Base-by-base conservation (phyloP, 2,329 filamentous ascomycete species). In the Sporothrix sp. region DNA sequence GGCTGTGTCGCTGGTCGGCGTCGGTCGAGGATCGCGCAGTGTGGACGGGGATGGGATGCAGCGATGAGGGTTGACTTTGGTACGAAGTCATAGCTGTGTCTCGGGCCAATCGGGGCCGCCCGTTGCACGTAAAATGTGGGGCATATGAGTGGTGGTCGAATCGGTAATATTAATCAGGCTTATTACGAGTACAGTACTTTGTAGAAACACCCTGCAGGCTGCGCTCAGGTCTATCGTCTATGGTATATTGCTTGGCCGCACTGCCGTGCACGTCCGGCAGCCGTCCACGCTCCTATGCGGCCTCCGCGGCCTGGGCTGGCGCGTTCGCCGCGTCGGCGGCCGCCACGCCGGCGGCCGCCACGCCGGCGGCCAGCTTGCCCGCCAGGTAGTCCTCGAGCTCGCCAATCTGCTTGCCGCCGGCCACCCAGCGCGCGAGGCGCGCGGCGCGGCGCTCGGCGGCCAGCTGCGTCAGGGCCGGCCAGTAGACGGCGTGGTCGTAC, bases 401-500 rank as follows among this genome's bases (percentile, higher is more conserved):
- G 25, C 93, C 93, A 57, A 96, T 76, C 55, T 79, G 71, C 69
- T 85, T 86, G 18, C 93, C 93, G 21, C 79, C 87, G 13, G 79
- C 78, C 56, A 82, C 74, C 93, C 93, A 98, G 50, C 89, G 74
- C 58, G 79, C 73, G 55, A 69, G 70, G 60, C 80, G 79, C 56
- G 78, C 77, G 23, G 76, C 76, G 44, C 80, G 77, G 57, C 78
- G 80, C 64, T 83, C 73, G 16, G 77, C 75, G 57, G 84, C 85
- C 60, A 95, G 67, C 60, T 80, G 75, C 60, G 81, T 80, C 54
- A 98, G 73, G 1, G 87, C 84, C 0, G 90, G 87, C 93, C 93
- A 98, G 73, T 96, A 98, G 14, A 73, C 67, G 1, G 75, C 70
- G 68, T 98, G 93, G 61, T 95, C 86, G 66, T 98, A 98, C 61